A percentile compares a stretch with the other conserved stretches of the same genome.
Conservation (phyloP, 2,329 filamentous ascomycete species). For the Blastomyces parvus region DNA sequence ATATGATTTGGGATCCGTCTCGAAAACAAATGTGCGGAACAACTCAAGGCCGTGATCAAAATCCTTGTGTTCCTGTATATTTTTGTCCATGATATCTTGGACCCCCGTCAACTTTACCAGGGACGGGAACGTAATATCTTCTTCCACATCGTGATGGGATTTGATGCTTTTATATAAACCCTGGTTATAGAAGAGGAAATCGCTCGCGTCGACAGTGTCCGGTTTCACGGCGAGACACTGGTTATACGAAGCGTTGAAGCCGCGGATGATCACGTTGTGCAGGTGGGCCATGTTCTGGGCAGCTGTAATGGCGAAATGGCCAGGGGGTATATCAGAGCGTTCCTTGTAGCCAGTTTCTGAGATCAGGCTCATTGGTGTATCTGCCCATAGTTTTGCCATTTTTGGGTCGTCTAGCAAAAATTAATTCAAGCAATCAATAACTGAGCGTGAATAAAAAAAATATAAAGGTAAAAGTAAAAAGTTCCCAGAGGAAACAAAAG, state of each 20-base stretch:
- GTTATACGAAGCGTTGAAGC: conserved; percentile 34
- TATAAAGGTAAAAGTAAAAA: background rate
- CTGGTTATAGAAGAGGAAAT: conserved; percentile 26
- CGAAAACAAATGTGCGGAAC: conserved; percentile 18
- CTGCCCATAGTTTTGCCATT: conserved; percentile 12
- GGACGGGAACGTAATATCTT: conserved; percentile 24
- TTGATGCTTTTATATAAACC: conserved; percentile 25
- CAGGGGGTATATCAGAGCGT: conserved; percentile 10
- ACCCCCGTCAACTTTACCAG: conserved; percentile 22
- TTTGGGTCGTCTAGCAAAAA: conserved; percentile 2
- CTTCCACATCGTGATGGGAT: conserved; percentile 28
- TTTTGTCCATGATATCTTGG: conserved; percentile 25
- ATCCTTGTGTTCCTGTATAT: conserved; percentile 25
- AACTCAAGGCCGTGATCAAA: conserved; percentile 18
- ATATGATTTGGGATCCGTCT: conserved; percentile 17
- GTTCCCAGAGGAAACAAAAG: background rate
- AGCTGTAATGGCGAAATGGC: conserved; percentile 8
- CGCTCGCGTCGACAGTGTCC: conserved; percentile 17
- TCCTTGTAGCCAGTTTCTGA: conserved; percentile 9
- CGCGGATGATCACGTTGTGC: conserved; percentile 34
- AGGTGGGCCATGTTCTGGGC: conserved; percentile 24
- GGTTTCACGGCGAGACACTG: conserved; percentile 26
- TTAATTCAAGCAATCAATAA: background rate
- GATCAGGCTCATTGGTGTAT: conserved; percentile 12
- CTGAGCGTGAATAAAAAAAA: background rate